phyloP scores from a whole-genome alignment of 768 basidiomycete genomes.

The Lactifluus subvellereus region DNA sequence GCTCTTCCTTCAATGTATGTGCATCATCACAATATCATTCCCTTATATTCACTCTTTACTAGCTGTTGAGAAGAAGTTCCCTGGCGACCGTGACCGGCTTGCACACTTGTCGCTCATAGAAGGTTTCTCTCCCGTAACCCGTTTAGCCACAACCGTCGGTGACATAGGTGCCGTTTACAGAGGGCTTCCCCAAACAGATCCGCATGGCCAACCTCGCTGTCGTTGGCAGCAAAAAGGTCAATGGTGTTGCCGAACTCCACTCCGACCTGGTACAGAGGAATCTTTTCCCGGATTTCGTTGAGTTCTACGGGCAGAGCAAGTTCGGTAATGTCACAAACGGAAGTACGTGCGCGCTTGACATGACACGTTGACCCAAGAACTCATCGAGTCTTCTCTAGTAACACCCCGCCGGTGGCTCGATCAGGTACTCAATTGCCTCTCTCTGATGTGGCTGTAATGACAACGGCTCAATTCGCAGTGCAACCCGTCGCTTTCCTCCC shows the following conservation, averaged over 20 bases:
- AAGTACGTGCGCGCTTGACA: slow-evolving; percentile 38
- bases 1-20: slow-evolving; percentile 65
- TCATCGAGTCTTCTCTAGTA: slow-evolving; percentile 40
- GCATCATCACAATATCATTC: background rate
- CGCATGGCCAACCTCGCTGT: slow-evolving; percentile 91
- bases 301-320: slow-evolving; percentile 86
- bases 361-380: background rate
- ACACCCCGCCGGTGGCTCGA: slow-evolving; percentile 93
- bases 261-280: slow-evolving; percentile 81
- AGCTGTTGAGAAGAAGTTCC: slow-evolving; percentile 88
- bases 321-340: slow-evolving; percentile 94
- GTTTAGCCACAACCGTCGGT: background rate
- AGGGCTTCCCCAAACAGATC: slow-evolving; percentile 80
- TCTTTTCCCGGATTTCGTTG: slow-evolving; percentile 88
- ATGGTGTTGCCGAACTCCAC: slow-evolving; percentile 97
- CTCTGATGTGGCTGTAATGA: slow-evolving; percentile 1
- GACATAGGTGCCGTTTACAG: slow-evolving; percentile 34
- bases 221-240: slow-evolving; percentile 83
- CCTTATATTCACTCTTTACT: slow-evolving; percentile 19
- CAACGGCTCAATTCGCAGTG: slow-evolving; percentile 41
- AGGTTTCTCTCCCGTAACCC: slow-evolving; percentile 38
- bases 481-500: slow-evolving; percentile 80
- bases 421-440: slow-evolving; percentile 39
- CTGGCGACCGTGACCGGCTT: slow-evolving; percentile 75
- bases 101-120: slow-evolving; percentile 90